Base-by-base conservation (phyloP, 192 early-diverging fungal genomes). In the Phycomyces blakesleeanus region DNA sequence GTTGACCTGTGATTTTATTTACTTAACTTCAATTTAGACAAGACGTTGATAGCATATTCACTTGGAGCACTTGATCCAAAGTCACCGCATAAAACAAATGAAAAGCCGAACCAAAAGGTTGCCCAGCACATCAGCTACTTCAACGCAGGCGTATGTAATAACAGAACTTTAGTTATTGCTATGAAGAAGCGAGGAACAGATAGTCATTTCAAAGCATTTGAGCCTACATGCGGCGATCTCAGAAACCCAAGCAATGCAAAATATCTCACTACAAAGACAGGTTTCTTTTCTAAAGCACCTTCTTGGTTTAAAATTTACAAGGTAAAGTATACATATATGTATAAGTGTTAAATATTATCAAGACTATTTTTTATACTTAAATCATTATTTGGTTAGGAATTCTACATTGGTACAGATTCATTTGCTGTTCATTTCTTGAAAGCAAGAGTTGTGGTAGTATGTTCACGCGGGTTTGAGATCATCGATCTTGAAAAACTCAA, bases 391-490 rank as follows among this genome's bases (percentile, higher is more conserved):
- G 14, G 20, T 44, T 42, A 93, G 87, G 92, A 93, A 72, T 94
- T 94, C 72, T 98, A 96, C 67, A 89, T 97, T 76, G 91, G 92
- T 25, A 82, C 89, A 16, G 91, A 95, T 75, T 82, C 90, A 8
- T 89, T 80, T 34, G 86, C 89, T 10, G 75, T 97, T 54, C 87
- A 94, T 67, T 93, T 93, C 57, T 72, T 95, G 67, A 87, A 84
- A 25, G 88, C 88, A 29, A 91, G 85, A 22, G 76, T 98, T 10
- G 89, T 86, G 67, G 88, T 98, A 4, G 92, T 91, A 18, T 93
- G 91, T 73, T 79, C 78, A 26, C 89, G 91, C 61, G 96, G 96
- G 0, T 98, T 98, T 73, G 96, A 98, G 65, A 82, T 98, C 51
- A 90, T 98, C 12, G 89, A 97, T 64, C 67, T 96, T 63, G 86